These are phyloP conservation scores for Tripterygium wilfordii DNA, from an alignment of 177 flowering plant species.

Conservation along the genomic window DNA sequence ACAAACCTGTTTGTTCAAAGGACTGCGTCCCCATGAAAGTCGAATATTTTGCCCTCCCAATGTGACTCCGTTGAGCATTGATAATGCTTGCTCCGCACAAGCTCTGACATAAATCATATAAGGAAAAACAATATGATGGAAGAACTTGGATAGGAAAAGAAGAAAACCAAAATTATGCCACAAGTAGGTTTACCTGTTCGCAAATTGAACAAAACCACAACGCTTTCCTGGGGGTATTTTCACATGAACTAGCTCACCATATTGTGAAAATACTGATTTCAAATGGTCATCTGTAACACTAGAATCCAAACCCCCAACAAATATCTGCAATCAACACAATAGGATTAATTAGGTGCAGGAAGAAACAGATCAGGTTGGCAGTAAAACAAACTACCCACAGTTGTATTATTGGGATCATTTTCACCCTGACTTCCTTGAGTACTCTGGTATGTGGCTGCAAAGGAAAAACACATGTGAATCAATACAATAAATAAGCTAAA, in stretches of 20 bases:
- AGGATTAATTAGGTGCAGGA: constrained; percentile 5
- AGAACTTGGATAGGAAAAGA: too few relatives aligned
- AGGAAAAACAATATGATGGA: too few relatives aligned
- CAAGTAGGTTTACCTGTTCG: constrained; percentile 73
- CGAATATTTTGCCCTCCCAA: constrained; percentile 64
- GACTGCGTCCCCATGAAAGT: constrained; percentile 88
- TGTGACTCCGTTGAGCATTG: constrained; percentile 50
- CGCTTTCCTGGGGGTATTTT: constrained; percentile 79
- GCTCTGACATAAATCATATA: too few relatives aligned
- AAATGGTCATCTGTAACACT: constrained; percentile 66
- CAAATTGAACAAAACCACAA: constrained; percentile 86
- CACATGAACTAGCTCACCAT: constrained; percentile 72
- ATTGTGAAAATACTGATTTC: constrained; percentile 58
- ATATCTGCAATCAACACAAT: constrained; percentile 36
- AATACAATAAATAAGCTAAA: background rate
- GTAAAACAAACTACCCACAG: constrained; percentile 48
- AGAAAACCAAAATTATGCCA: too few relatives aligned
- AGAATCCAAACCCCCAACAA: constrained; percentile 83
- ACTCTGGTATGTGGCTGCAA: constrained; percentile 60
- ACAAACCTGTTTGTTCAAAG: constrained; percentile 83
- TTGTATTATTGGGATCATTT: constrained; percentile 71
- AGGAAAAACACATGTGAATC: constrained; percentile 21
- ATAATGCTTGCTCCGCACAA: constrained; percentile 72
- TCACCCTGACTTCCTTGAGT: constrained; percentile 56
- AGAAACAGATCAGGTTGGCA: background rate